A percentile compares a stretch with the other conserved stretches of the same genome.
These are phyloP conservation scores for Cetraspora pellucida DNA, from an alignment of 192 early-diverging fungal genomes.

Conservation along the genomic window DNA sequence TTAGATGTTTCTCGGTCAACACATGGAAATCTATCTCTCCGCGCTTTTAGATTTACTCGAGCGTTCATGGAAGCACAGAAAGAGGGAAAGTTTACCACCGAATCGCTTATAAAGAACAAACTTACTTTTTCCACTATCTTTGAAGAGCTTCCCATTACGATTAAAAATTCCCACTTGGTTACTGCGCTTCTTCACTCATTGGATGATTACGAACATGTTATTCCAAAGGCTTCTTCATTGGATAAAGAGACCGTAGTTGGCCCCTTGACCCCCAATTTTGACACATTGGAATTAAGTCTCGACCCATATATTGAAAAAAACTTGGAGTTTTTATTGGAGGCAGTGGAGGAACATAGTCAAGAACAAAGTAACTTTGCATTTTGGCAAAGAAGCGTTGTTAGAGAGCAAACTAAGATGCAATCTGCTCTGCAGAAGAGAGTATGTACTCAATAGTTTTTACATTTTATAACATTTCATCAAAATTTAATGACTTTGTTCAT, in stretches of 20 bases:
- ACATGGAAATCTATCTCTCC: constrained; percentile 82
- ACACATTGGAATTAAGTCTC: constrained; percentile 77
- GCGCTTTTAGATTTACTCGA: constrained; percentile 86
- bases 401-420: constrained; percentile 81
- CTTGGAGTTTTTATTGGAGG: constrained; percentile 77
- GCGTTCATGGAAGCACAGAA: constrained; percentile 84
- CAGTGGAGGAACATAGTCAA: constrained; percentile 88
- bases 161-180: constrained; percentile 83
- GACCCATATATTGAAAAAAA: constrained; percentile 88
- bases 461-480: constrained; percentile 34
- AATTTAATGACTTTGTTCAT: not conserved
- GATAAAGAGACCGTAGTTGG: constrained; percentile 46
- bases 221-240: constrained; percentile 50
- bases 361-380: constrained; percentile 91
- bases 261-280: constrained; percentile 63
- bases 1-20: constrained; percentile 80
- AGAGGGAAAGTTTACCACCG: constrained; percentile 82
- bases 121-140: constrained; percentile 86
- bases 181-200: constrained; percentile 77
- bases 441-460: constrained; percentile 26
- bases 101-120: constrained; percentile 72
- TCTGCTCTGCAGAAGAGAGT: constrained; percentile 61
- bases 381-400: constrained; percentile 90
- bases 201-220: constrained; percentile 60
- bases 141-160: constrained; percentile 84